A percentile compares a stretch with the other conserved stretches of the same genome.
phyloP scores from a whole-genome alignment of 1,139 yeast genomes.

The Candida mesenterica region DNA sequence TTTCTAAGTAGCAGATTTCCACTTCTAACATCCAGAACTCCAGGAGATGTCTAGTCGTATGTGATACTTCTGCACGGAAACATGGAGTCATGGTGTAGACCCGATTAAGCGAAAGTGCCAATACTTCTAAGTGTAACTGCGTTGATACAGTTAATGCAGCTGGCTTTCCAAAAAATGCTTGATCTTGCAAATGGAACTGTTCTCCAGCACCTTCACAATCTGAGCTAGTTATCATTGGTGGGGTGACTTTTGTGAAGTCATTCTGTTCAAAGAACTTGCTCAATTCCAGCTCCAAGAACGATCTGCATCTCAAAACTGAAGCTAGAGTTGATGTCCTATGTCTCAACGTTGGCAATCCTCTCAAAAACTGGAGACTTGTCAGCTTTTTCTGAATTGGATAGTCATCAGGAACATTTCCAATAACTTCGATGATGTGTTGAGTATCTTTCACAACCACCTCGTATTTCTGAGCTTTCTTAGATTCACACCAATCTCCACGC shows the following conservation, averaged over 20 bases:
- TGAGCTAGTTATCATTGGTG: constrained; percentile 83
- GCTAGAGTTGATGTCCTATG: constrained; percentile 70
- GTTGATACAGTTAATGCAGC: constrained; percentile 86
- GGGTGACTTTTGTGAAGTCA: constrained; percentile 69
- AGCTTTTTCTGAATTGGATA: constrained; percentile 86
- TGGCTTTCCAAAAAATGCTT: constrained; percentile 60
- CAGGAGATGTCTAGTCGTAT: constrained; percentile 85
- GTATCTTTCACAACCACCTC: constrained; percentile 23
- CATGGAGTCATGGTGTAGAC: constrained; percentile 94
- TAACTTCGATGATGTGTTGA: constrained; percentile 24
- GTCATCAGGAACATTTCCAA: constrained; percentile 57
- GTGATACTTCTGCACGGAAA: constrained; percentile 89
- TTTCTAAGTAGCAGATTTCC: constrained; percentile 68
- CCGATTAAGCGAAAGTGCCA: constrained; percentile 69
- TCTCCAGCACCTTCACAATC: constrained; percentile 99
- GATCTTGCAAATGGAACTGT: constrained; percentile 53
- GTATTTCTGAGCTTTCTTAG: constrained; percentile 27
- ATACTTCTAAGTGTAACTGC: constrained; percentile 84
- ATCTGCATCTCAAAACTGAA: constrained; percentile 68
- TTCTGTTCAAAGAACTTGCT: constrained; percentile 51
- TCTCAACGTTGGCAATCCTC: constrained; percentile 72
- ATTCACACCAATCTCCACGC: constrained; percentile 34
- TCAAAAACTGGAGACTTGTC: constrained; percentile 62
- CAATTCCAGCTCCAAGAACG: constrained; percentile 57
- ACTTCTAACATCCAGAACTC: constrained; percentile 99